A percentile compares a stretch with the other conserved stretches of the same genome.
Evolutionary conservation across 306 rosid species (phyloP).

Genomic region (Trifolium dubium): DNA sequence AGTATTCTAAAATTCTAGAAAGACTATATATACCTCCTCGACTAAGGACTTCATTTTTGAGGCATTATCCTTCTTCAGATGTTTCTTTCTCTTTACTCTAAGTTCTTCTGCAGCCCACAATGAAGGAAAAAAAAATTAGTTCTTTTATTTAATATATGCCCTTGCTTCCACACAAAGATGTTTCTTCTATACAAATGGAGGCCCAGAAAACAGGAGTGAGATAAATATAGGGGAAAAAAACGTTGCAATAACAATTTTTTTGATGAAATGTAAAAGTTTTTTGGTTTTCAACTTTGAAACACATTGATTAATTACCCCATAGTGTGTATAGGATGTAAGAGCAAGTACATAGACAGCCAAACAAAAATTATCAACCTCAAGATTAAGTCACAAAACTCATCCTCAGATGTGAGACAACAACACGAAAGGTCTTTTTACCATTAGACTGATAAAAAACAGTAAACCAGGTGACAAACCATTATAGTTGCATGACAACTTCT

Average conservation of each 20-base stretch:
- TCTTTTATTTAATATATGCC: slow-evolving; percentile 30
- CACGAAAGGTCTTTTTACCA: slow-evolving; percentile 18
- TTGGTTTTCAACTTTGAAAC: slow-evolving; percentile 17
- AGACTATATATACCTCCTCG: slow-evolving; percentile 74
- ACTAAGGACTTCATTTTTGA: slow-evolving; percentile 92
- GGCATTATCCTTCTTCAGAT: slow-evolving; percentile 92
- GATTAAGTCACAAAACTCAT: slow-evolving; percentile 31
- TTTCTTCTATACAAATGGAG: slow-evolving; percentile 6
- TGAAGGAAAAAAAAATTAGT: slow-evolving; percentile 39
- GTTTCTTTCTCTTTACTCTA: slow-evolving; percentile 89
- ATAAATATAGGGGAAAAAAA: background rate
- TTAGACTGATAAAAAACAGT: slow-evolving; percentile 27
- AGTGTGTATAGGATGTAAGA: background rate
- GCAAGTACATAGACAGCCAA: slow-evolving; percentile 2
- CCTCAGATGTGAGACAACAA: background rate
- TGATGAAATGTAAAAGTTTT: slow-evolving; percentile 5
- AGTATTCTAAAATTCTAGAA: slow-evolving; percentile 37
- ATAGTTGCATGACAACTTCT: slow-evolving; percentile 4
- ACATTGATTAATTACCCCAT: slow-evolving; percentile 10
- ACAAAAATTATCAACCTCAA: background rate
- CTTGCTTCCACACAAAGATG: slow-evolving; percentile 15
- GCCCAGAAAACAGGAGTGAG: background rate
- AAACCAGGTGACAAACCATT: slow-evolving; percentile 1
- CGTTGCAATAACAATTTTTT: background rate
- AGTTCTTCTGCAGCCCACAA: slow-evolving; percentile 86